phyloP scores from a whole-genome alignment of 495 filamentous ascomycete species.

The Hypoxylon crocopeplum region DNA sequence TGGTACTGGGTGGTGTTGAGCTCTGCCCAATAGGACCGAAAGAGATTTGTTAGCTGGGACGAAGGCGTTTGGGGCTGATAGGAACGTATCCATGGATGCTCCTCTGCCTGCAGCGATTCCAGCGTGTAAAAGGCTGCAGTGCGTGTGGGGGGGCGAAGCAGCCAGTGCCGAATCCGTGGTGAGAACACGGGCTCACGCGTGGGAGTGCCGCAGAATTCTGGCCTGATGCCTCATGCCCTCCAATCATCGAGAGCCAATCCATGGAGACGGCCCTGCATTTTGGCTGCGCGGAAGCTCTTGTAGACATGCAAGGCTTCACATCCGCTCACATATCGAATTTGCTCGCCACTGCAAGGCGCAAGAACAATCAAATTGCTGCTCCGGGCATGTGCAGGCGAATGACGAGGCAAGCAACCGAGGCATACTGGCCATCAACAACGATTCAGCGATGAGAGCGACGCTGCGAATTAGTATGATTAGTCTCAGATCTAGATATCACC shows the following conservation, averaged over 20 bases:
- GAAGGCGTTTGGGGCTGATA: slow-evolving; percentile 32
- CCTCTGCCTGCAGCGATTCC: slow-evolving; percentile 12
- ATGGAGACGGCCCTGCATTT: slow-evolving; percentile 22
- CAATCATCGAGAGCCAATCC: slow-evolving; percentile 16
- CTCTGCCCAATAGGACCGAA: slow-evolving; percentile 25
- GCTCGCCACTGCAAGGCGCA: slow-evolving; percentile 11
- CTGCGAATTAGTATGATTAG: slow-evolving; percentile 10
- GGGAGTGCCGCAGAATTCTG: slow-evolving; percentile 22
- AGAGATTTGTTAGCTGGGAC: slow-evolving; percentile 29
- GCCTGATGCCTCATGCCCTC: slow-evolving; percentile 13
- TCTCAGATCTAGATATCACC: slow-evolving; percentile 1
- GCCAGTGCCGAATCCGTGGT: slow-evolving; percentile 16
- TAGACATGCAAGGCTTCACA: slow-evolving; percentile 31
- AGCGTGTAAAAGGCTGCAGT: slow-evolving; percentile 24
- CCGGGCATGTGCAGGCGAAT: slow-evolving; percentile 36
- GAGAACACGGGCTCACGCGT: slow-evolving; percentile 12
- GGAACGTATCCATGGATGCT: slow-evolving; percentile 3
- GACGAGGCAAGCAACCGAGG: slow-evolving; percentile 3
- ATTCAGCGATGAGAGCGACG: slow-evolving; percentile 7
- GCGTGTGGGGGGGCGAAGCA: slow-evolving; percentile 21
- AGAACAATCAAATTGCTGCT: slow-evolving; percentile 32
- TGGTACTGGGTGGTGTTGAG: slow-evolving; percentile 14
- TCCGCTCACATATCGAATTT: slow-evolving; percentile 31
- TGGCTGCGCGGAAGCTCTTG: slow-evolving; percentile 20
- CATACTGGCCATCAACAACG: slow-evolving; percentile 4